These are phyloP conservation scores for Pseudognaphalium luteoalbum DNA, from an alignment of 129 eudicot species.

Conservation along the genomic window DNA sequence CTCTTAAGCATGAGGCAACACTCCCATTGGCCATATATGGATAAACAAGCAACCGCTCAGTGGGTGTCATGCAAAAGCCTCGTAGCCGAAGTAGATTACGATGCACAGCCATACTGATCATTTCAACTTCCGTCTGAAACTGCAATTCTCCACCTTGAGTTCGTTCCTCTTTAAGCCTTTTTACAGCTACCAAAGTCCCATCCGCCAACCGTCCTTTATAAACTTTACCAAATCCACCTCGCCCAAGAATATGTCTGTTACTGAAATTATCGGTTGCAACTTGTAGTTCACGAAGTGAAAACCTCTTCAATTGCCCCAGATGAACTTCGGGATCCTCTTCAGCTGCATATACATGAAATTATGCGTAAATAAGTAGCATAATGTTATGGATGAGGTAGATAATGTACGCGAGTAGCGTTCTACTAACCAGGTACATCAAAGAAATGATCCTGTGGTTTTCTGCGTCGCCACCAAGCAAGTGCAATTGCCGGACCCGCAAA, in stretches of 20 bases:
- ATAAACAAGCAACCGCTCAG: slow-evolving; percentile 86
- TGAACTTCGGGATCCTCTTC: slow-evolving; percentile 90
- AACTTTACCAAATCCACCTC: slow-evolving; percentile 94
- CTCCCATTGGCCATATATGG: slow-evolving; percentile 92
- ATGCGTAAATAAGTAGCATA: slow-evolving; percentile 5
- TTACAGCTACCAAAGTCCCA: slow-evolving; percentile 82
- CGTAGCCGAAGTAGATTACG: slow-evolving; percentile 80
- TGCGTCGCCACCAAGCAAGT: slow-evolving; percentile 85
- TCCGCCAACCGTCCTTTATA: slow-evolving; percentile 85
- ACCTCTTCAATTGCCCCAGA: slow-evolving; percentile 82
- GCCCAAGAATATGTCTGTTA: slow-evolving; percentile 74
- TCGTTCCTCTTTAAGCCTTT: slow-evolving; percentile 86
- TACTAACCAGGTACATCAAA: slow-evolving; percentile 97
- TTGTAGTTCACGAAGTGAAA: slow-evolving; percentile 82
- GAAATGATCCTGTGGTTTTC: slow-evolving; percentile 94
- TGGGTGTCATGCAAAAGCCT: slow-evolving; percentile 97
- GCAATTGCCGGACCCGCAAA: slow-evolving; percentile 98
- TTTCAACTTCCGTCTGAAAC: slow-evolving; percentile 86
- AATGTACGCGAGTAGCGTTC: background rate
- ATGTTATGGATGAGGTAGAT: background rate
- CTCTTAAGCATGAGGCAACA: slow-evolving; percentile 93
- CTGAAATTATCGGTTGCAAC: slow-evolving; percentile 84
- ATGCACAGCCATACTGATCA: slow-evolving; percentile 96
- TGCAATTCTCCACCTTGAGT: slow-evolving; percentile 91
- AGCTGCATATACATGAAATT: slow-evolving; percentile 44